phyloP scores from a whole-genome alignment of 2,329 filamentous ascomycete genomes.

The Bipolaris cookei region DNA sequence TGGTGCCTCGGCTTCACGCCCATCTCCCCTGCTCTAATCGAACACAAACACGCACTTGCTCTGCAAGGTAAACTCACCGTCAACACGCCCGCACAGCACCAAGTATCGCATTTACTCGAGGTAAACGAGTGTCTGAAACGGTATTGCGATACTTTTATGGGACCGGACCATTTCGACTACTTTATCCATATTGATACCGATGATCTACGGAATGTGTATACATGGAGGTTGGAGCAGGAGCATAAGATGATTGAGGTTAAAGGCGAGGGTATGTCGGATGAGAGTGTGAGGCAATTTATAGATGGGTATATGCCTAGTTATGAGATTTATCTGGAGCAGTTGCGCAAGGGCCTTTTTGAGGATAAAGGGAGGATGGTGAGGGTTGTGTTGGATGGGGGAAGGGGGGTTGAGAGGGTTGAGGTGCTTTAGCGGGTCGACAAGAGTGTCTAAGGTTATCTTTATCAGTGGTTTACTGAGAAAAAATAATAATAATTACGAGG shows the following conservation, averaged over 20 bases:
- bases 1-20: slow-evolving; percentile 88
- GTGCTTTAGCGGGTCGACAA: slow-evolving; percentile 21
- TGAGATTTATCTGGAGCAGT: slow-evolving; percentile 59
- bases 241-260: slow-evolving; percentile 68
- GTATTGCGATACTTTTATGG: slow-evolving; percentile 58
- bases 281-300: slow-evolving; percentile 78
- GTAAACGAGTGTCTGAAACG: slow-evolving; percentile 64
- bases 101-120: slow-evolving; percentile 62
- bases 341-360: slow-evolving; percentile 58
- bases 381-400: slow-evolving; percentile 57
- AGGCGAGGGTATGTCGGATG: slow-evolving; percentile 81
- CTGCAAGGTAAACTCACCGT: slow-evolving; percentile 53
- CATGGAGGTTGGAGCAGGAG: slow-evolving; percentile 85
- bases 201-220: slow-evolving; percentile 76
- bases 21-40: slow-evolving; percentile 61
- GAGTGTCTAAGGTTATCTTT: not conserved
- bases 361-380: slow-evolving; percentile 57
- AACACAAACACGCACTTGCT: slow-evolving; percentile 62
- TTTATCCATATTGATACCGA: slow-evolving; percentile 75
- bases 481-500: too few relatives aligned
- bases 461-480: too few relatives aligned
- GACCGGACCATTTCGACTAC: slow-evolving; percentile 58
- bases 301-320: slow-evolving; percentile 65
- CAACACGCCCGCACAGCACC: slow-evolving; percentile 61
- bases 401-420: slow-evolving; percentile 51